Base-by-base conservation (phyloP, 495 filamentous ascomycete genomes). In the Evansstolkia leycettana region DNA sequence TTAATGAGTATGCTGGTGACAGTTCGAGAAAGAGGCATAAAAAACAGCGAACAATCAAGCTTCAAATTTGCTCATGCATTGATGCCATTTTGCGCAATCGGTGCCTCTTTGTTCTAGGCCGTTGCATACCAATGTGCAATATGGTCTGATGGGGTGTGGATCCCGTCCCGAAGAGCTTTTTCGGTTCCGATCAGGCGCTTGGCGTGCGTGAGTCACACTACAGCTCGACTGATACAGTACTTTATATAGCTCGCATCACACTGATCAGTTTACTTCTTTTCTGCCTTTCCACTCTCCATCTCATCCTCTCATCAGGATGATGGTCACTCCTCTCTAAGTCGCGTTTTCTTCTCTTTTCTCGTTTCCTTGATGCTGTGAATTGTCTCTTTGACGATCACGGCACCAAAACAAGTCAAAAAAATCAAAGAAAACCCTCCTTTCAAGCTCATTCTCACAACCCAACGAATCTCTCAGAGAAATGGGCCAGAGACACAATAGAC, bases 401-500 rank as follows among this genome's bases (percentile, higher is more conserved):
- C 20, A 23, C 20, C 20, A 23, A 23, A 23, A 23, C 20, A 23
- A 23, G 5, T 5, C 4, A 5, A 23, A 29, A 20, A 35, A 39
- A 44, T 40, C 33, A 12, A 38, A 16, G 31, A 17, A n/a, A n/a
- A n/a, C n/a, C n/a, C n/a, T 5, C 20, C 20, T 9, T 23, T 23
- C 20, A 23, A 23, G 5, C 11, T n/a, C 12, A n/a, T 20, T 34
- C 32, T 6, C 9, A 31, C 7, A n/a, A 29, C 4, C 5, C 10
- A 24, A 41, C 0, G 16, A 31, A 27, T 23, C 23, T 38, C 13
- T 29, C 31, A n/a, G n/a, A 37, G 60, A 55, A 39, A 66, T 69
- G 64, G 62, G 62, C 47, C 64, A 66, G 45, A 54, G 61, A 35
- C 62, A 69, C 39, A 69, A 69, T 37, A 49, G 62, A 60, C 62